Percentiles rank a stretch among this genome's conserved stretches.
These are phyloP conservation scores for Trichosporon sp. DNA, from an alignment of 1,284 basidiomycete species.

Conservation along the genomic window DNA sequence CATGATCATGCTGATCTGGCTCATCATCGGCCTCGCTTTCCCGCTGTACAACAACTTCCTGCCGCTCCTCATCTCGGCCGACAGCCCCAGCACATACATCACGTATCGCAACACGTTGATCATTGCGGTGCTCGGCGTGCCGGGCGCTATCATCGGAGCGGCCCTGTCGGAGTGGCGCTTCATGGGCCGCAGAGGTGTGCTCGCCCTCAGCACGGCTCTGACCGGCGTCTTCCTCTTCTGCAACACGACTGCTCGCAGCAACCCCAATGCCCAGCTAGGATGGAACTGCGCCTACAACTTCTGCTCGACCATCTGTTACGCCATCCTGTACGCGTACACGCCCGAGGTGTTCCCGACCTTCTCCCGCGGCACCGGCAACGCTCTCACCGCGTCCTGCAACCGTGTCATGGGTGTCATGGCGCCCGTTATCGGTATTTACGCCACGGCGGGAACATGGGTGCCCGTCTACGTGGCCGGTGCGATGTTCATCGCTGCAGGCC, in stretches of 20 bases:
- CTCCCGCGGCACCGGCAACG: constrained; percentile 62
- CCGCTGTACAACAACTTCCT: constrained; percentile 51
- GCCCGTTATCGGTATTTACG: constrained; percentile 33
- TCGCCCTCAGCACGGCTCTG: constrained; percentile 52
- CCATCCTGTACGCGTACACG: constrained; percentile 50
- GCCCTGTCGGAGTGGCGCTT: constrained; percentile 54
- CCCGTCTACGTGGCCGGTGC: constrained; percentile 67
- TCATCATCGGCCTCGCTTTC: constrained; percentile 54
- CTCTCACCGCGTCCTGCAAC: constrained; percentile 56
- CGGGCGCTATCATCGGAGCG: constrained; percentile 58
- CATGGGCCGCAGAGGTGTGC: constrained; percentile 55
- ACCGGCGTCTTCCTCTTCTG: constrained; percentile 60
- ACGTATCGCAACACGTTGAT: constrained; percentile 55
- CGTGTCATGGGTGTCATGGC: constrained; percentile 53
- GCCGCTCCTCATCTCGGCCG: constrained; percentile 52
- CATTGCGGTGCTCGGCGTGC: constrained; percentile 53
- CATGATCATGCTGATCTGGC: constrained; percentile 57
- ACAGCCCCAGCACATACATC: constrained; percentile 26
- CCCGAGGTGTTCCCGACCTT: constrained; percentile 64
- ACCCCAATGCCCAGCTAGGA: constrained; percentile 53
- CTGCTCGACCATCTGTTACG: constrained; percentile 46
- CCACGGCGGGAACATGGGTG: constrained; percentile 51
- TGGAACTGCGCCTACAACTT: constrained; percentile 57
- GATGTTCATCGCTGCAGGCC: constrained; percentile 59
- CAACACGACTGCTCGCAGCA: constrained; percentile 57